Conservation (phyloP, 129 eudicot species). For the Flaveria robusta region DNA sequence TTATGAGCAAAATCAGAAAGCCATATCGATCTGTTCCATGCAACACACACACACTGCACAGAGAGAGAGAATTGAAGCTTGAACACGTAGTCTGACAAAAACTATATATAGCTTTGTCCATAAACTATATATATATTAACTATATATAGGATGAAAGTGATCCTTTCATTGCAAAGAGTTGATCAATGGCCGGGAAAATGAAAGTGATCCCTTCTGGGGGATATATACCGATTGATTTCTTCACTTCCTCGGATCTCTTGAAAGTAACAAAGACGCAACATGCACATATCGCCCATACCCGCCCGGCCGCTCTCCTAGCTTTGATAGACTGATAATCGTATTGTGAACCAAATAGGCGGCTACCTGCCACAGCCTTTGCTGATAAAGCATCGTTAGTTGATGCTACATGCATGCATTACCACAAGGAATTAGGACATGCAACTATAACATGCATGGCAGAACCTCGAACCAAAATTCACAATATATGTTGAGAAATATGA, state of each 20-base stretch:
- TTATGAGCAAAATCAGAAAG: neutral
- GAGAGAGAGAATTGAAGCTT: no score
- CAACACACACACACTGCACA: neutral
- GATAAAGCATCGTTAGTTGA: slow-evolving; percentile 81
- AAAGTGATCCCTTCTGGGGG: slow-evolving; percentile 69
- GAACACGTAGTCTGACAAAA: neutral
- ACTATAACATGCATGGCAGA: neutral
- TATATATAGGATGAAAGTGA: no score
- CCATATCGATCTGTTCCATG: neutral
- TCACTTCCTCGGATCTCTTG: no score
- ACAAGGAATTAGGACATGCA: slow-evolving; percentile 65
- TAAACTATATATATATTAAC: neutral
- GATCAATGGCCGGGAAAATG: slow-evolving; percentile 69
- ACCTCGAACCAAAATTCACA: neutral
- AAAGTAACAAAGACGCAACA: slow-evolving; percentile 70
- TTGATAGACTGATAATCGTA: slow-evolving; percentile 41
- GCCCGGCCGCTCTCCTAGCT: slow-evolving; percentile 26
- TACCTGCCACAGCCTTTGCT: slow-evolving; percentile 83
- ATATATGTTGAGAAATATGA: no score
- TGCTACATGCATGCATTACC: slow-evolving; percentile 68
- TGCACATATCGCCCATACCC: slow-evolving; percentile 94
- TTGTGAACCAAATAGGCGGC: slow-evolving; percentile 61
- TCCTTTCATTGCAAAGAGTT: slow-evolving; percentile 65
- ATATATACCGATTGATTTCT: slow-evolving; percentile 70
- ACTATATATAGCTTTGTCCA: neutral